These are phyloP conservation scores for Paraleonurus japonicus DNA, from an alignment of 257 asterid genomes.

Conservation along the genomic window DNA sequence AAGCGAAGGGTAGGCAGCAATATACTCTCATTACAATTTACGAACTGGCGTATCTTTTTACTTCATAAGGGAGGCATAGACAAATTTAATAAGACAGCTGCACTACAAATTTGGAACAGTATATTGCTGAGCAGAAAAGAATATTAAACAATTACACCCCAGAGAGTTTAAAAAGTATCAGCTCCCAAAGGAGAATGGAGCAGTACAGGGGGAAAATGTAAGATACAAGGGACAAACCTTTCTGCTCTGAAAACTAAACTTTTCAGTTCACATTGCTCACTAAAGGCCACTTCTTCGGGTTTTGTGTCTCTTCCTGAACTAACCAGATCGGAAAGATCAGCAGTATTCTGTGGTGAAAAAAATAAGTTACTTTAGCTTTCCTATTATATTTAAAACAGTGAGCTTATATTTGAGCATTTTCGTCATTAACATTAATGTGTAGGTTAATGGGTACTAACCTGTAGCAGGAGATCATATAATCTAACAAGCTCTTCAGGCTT, in stretches of 20 bases:
- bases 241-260: constrained; percentile 75
- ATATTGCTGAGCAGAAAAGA: background rate
- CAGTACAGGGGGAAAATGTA: background rate
- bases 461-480: constrained; percentile 78
- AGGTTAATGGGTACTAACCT: constrained; percentile 42
- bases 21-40: constrained; percentile 1
- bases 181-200: constrained; percentile 6
- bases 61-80: background rate
- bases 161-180: background rate
- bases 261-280: constrained; percentile 76
- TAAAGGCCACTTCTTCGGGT: constrained; percentile 79
- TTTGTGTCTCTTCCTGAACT: constrained; percentile 92
- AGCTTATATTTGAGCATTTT: constrained; percentile 14
- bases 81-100: background rate
- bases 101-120: background rate
- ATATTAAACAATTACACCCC: background rate
- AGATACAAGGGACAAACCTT: constrained; percentile 49
- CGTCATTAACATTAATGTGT: background rate
- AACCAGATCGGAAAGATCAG: constrained; percentile 89
- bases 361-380: constrained; percentile 24
- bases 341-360: constrained; percentile 57
- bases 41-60: constrained; percentile 4
- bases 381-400: background rate
- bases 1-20: background rate
- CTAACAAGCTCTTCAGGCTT: constrained; percentile 99